Conservation (phyloP, 768 basidiomycete genomes). For the Mycena filopes region DNA sequence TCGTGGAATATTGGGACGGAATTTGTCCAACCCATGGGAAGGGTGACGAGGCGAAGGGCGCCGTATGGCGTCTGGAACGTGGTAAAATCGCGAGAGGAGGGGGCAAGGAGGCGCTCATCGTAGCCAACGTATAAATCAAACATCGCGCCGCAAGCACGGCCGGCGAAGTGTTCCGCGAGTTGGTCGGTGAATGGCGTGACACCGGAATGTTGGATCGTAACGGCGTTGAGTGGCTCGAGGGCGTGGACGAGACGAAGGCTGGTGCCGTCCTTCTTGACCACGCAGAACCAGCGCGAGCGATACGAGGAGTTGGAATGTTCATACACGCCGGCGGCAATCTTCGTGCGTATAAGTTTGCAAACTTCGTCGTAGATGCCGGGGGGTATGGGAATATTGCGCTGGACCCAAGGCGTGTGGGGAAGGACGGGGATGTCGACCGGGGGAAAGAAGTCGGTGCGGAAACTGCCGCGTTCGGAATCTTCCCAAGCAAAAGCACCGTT, state of each 20-base stretch:
- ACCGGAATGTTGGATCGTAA: too few relatives aligned
- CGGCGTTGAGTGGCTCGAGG: too few relatives aligned
- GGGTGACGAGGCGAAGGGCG: too few relatives aligned
- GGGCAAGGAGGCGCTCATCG: conserved; percentile 39
- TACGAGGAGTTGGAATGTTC: too few relatives aligned
- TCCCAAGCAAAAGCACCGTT: conserved; percentile 34
- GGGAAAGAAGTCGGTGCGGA: too few relatives aligned
- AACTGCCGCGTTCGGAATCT: conserved; percentile 26
- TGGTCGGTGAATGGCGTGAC: conserved; percentile 29
- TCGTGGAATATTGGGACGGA: too few relatives aligned
- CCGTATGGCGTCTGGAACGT: conserved; percentile 44
- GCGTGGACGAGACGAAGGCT: too few relatives aligned
- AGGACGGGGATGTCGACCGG: too few relatives aligned
- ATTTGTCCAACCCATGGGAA: too few relatives aligned
- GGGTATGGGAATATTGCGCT: conserved; percentile 33
- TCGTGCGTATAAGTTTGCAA: conserved; percentile 5
- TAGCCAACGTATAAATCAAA: conserved; percentile 41
- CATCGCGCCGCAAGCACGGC: conserved; percentile 3
- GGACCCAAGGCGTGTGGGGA: conserved; percentile 12
- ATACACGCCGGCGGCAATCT: too few relatives aligned
- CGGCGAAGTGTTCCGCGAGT: conserved; percentile 6
- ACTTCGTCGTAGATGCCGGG: conserved; percentile 36
- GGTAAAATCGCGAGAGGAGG: conserved; percentile 41
- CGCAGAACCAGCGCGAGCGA: too few relatives aligned
- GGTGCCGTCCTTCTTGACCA: too few relatives aligned